Base-by-base conservation (phyloP, 2,329 filamentous ascomycete species). In the Mycosphaerella sp. region DNA sequence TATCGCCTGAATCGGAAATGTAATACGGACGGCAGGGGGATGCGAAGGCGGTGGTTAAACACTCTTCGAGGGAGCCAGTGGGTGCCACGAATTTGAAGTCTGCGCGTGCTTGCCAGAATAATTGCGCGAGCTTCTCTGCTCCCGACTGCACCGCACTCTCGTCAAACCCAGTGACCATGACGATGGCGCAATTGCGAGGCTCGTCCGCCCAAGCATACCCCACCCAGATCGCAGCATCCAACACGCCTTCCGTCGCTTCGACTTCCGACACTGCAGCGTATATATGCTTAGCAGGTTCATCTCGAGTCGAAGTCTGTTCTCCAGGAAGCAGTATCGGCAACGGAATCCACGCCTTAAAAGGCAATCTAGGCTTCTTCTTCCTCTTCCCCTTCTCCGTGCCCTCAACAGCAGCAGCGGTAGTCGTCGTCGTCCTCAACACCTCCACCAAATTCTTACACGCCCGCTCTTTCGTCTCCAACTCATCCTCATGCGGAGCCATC, bases 141-240 rank as follows among this genome's bases (percentile, higher is more conserved):
- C 50, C 54, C 17, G 42, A 21, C 6, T 27, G 9, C 6, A 58
- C 53, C 6, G 48, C 49, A 27, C 27, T 16, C 32, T 49, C 35
- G n/a, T 55, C 47, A 47, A 49, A 52, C 10, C 58, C 58, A n/a
- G 58, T 60, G 2, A 56, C 58, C 34, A 58, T 54, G 12, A 58
- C 54, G 9, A 57, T 42, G 8, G 53, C 58, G 10, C 54, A 56
- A 45, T 58, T 58, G 6, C 58, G 42, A 7, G 27, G 27, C 27
- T 60, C 58, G 41, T 60, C 58, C 12, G 53, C 58, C 58, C 58
- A 60, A 6, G 55, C 55, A 50, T 60, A 60, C 2, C 58, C 58
- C 12, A 60, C 53, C 55, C 53, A 60, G 16, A 60, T 51, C 4
- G 47, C 56, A 10, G 55, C 55, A 34, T 60, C 58, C 12, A 60